Percentiles rank a stretch among this genome's conserved stretches.
These are phyloP conservation scores for Leptographium wingfieldii DNA, from an alignment of 2,329 filamentous ascomycete genomes.

Conservation along the genomic window DNA sequence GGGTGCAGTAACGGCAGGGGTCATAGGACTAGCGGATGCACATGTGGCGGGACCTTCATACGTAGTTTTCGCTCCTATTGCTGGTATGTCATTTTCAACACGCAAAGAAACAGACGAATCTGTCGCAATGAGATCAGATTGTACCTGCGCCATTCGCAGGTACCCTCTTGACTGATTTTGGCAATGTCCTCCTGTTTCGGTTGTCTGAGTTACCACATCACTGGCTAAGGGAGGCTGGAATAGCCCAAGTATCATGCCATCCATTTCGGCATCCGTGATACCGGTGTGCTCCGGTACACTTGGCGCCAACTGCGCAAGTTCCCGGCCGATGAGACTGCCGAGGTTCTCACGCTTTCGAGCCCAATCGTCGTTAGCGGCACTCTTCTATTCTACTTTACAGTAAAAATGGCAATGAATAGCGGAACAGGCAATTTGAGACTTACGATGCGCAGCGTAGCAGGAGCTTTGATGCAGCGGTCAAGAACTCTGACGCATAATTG, in stretches of 20 bases:
- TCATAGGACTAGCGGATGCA: not conserved
- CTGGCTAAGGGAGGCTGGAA: conserved; percentile 1
- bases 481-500: conserved; percentile 38
- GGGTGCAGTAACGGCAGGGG: not conserved
- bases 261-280: conserved; percentile 10
- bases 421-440: conserved; percentile 11
- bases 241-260: conserved; percentile 8
- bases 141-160: not conserved
- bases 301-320: conserved; percentile 22
- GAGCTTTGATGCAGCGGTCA: conserved; percentile 36
- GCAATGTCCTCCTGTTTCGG: not conserved
- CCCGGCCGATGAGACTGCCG: conserved; percentile 36
- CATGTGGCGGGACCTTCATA: not conserved
- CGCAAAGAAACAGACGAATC: not conserved
- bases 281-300: conserved; percentile 12
- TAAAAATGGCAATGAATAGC: not conserved
- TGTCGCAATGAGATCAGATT: too few species aligned
- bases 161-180: not conserved
- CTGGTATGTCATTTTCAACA: not conserved
- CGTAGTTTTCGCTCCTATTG: not conserved
- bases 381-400: not conserved
- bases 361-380: not conserved
- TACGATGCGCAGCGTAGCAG: conserved; percentile 36
- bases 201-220: not conserved
- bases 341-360: conserved; percentile 27